These are phyloP conservation scores for Ascoidea tarda DNA, from an alignment of 805 yeast species.

Conservation along the genomic window DNA sequence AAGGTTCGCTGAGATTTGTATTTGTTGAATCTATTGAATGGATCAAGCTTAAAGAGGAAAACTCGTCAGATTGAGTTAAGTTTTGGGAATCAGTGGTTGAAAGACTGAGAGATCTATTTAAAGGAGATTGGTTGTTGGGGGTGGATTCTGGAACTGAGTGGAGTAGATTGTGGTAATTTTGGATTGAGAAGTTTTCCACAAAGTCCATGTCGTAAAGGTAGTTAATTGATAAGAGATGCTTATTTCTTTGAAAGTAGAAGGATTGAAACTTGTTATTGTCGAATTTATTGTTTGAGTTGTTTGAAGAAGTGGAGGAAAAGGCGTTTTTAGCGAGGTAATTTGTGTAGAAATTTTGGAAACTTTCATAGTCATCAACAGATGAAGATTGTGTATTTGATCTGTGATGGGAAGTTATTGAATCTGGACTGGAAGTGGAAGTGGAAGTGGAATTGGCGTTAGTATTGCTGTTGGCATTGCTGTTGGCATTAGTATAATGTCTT, in stretches of 20 bases:
- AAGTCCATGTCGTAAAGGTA: background rate
- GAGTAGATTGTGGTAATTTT: too few species aligned
- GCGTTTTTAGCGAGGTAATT: background rate
- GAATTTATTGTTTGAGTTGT: background rate
- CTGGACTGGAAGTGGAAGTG: background rate
- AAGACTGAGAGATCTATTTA: background rate
- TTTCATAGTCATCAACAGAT: background rate
- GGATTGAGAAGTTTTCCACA: background rate
- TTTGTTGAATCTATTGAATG: too few species aligned
- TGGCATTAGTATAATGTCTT: background rate
- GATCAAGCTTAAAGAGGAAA: background rate
- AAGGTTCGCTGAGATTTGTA: background rate
- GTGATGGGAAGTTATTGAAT: background rate
- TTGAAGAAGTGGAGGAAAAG: background rate
- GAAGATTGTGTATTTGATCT: too few species aligned
- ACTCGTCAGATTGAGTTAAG: background rate
- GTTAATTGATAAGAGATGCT: background rate
- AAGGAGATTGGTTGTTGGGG: background rate
- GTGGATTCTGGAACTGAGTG: background rate
- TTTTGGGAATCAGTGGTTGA: background rate
- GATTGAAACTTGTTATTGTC: background rate
- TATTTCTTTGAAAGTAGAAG: too few species aligned
- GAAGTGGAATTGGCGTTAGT: background rate
- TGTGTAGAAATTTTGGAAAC: too few species aligned
- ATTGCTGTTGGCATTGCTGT: background rate